phyloP scores from a whole-genome alignment of 148 eudicot genomes.

The Dianthus caryophyllus region DNA sequence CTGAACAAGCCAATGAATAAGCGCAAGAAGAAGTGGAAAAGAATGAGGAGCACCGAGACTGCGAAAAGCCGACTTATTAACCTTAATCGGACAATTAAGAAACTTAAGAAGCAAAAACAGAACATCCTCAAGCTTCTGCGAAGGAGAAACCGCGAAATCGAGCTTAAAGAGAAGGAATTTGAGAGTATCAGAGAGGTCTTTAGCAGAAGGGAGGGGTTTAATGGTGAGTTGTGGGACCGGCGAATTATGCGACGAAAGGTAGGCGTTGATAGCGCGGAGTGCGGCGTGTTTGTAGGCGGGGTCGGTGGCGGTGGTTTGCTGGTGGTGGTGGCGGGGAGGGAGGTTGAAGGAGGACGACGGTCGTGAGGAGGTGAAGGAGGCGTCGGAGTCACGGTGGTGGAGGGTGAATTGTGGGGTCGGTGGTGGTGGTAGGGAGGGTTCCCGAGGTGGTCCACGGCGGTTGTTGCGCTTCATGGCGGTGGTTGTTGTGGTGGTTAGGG shows the following conservation, averaged over 20 bases:
- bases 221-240: conserved; percentile 38
- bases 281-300: conserved; percentile 47
- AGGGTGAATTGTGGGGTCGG: conserved; percentile 14
- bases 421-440: conserved; percentile 18
- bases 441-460: no score
- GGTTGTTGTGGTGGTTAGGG: background rate
- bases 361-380: conserved; percentile 65
- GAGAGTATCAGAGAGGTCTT: conserved; percentile 53
- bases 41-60: conserved; percentile 88
- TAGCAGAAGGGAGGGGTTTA: conserved; percentile 66
- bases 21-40: conserved; percentile 57
- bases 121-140: conserved; percentile 41
- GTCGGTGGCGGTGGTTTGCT: conserved; percentile 34
- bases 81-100: conserved; percentile 63
- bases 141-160: conserved; percentile 19
- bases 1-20: conserved; percentile 80
- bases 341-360: conserved; percentile 46
- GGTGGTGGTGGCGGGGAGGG: conserved; percentile 17
- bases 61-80: conserved; percentile 67
- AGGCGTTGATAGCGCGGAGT: conserved; percentile 54
- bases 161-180: conserved; percentile 46
- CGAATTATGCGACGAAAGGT: conserved; percentile 40
- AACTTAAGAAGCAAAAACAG: background rate
- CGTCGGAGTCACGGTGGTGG: conserved; percentile 64
- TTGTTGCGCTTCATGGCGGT: background rate